These are phyloP conservation scores for Aegilops umbellulata DNA, from an alignment of 176 grass and related monocot species.

Conservation along the genomic window DNA sequence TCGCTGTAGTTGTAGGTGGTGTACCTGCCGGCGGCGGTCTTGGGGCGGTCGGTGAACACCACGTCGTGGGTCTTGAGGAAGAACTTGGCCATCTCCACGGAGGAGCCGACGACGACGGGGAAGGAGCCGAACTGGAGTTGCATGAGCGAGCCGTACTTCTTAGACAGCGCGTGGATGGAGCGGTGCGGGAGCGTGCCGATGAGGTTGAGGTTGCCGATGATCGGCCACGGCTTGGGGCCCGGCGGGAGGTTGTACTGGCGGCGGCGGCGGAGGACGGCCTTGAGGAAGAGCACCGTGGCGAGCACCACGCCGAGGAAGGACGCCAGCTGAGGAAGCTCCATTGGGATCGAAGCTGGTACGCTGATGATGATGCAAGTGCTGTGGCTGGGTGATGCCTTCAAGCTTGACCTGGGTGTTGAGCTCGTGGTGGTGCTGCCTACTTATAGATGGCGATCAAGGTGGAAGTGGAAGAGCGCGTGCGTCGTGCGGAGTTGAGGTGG, in stretches of 20 bases:
- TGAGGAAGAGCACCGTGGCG: too few relatives aligned
- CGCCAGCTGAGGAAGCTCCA: too few relatives aligned
- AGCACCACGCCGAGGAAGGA: too few relatives aligned
- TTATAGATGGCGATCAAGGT: too few relatives aligned
- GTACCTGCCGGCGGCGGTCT: slow-evolving; percentile 63
- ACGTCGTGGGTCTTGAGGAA: slow-evolving; percentile 76
- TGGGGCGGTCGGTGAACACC: slow-evolving; percentile 65
- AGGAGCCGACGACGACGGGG: slow-evolving; percentile 67
- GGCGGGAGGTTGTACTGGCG: slow-evolving; percentile 64
- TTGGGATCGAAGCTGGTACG: too few relatives aligned
- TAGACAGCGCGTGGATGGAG: slow-evolving; percentile 64
- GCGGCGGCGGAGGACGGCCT: not conserved
- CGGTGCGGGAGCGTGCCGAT: slow-evolving; percentile 64
- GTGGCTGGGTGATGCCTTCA: too few relatives aligned
- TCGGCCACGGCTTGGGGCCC: slow-evolving; percentile 55
- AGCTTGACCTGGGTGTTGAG: too few relatives aligned
- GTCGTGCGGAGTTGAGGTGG: too few relatives aligned
- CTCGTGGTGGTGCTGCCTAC: too few relatives aligned
- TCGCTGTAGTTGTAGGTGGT: slow-evolving; percentile 75
- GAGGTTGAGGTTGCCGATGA: slow-evolving; percentile 81
- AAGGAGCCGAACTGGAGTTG: slow-evolving; percentile 59
- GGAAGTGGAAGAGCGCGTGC: too few relatives aligned
- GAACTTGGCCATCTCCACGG: slow-evolving; percentile 62
- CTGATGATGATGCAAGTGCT: too few relatives aligned
- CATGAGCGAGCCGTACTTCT: slow-evolving; percentile 54